A percentile compares a stretch with the other conserved stretches of the same genome.
Evolutionary conservation across 1,284 basidiomycete genomes (phyloP).

Genomic region (Microbotryum scabiosae): DNA sequence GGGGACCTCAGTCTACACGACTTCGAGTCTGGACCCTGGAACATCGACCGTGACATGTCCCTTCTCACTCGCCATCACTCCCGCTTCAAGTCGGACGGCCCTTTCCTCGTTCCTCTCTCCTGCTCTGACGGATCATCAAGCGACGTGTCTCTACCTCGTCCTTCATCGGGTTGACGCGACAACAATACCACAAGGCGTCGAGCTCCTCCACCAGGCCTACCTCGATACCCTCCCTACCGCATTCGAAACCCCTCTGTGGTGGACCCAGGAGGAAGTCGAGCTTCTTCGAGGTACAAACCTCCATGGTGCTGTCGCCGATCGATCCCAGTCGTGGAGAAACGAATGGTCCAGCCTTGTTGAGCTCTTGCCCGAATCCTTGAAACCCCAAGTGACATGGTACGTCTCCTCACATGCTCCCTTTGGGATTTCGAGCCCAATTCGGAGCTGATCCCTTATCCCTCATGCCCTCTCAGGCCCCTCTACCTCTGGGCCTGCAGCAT

Average conservation of each 20-base stretch:
- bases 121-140: slow-evolving; percentile 18
- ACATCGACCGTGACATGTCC: slow-evolving; percentile 62
- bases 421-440: neutral
- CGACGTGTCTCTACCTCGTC: slow-evolving; percentile 27
- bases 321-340: neutral
- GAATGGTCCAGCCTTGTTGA: neutral
- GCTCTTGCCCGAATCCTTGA: neutral
- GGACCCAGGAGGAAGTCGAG: slow-evolving; percentile 53
- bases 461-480: slow-evolving; percentile 5
- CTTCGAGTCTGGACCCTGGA: slow-evolving; percentile 47
- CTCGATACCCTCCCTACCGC: slow-evolving; percentile 56
- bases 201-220: slow-evolving; percentile 48
- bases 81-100: slow-evolving; percentile 46
- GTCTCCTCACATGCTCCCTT: neutral
- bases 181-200: neutral
- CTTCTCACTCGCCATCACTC: slow-evolving; percentile 62
- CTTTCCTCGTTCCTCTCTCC: slow-evolving; percentile 42
- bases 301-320: slow-evolving; percentile 53
- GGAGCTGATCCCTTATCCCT: neutral
- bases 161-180: slow-evolving; percentile 14
- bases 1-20: slow-evolving; percentile 55
- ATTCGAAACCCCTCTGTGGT: slow-evolving; percentile 69
- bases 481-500: slow-evolving; percentile 36
- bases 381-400: neutral
- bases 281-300: slow-evolving; percentile 67